Evolutionary conservation across 2,329 filamentous ascomycete genomes (phyloP).

Genomic region (Orbilia blumenaviensis): DNA sequence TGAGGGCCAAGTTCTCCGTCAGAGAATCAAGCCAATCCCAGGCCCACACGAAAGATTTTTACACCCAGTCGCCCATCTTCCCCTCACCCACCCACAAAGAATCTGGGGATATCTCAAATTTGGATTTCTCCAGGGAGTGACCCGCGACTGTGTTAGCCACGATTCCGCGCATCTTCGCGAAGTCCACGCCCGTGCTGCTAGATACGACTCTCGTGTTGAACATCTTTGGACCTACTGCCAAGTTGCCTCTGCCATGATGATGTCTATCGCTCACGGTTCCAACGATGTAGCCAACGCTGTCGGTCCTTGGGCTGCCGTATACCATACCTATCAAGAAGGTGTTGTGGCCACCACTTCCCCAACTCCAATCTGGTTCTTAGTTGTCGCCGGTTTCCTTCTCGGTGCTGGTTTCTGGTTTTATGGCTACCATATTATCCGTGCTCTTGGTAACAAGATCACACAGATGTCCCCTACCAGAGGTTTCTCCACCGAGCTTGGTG

Average conservation of each 20-base stretch:
- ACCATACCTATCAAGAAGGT: conserved; percentile 68
- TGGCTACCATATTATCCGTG: conserved; percentile 72
- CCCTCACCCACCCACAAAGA: conserved; percentile 59
- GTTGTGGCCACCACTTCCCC: conserved; percentile 63
- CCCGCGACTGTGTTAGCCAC: conserved; percentile 60
- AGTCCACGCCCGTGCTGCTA: conserved; percentile 67
- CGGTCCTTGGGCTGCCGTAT: conserved; percentile 72
- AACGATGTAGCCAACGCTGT: conserved; percentile 73
- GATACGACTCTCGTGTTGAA: conserved; percentile 72
- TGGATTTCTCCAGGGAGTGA: conserved; percentile 63
- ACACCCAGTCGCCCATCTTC: conserved; percentile 59
- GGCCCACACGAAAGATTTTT: conserved; percentile 60
- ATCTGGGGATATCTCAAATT: conserved; percentile 63
- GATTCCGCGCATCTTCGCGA: conserved; percentile 66
- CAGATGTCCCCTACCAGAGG: conserved; percentile 71
- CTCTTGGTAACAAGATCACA: conserved; percentile 70
- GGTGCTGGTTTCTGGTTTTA: conserved; percentile 71
- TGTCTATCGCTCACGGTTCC: conserved; percentile 75
- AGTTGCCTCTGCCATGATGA: conserved; percentile 74
- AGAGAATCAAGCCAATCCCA: conserved; percentile 46
- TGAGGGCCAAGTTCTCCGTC: neutral
- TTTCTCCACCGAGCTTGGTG: conserved; percentile 70
- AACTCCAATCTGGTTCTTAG: conserved; percentile 71
- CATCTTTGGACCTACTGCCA: conserved; percentile 74
- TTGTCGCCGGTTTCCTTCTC: conserved; percentile 66